These are phyloP conservation scores for Beauveria bassiana DNA, from an alignment of 2,329 filamentous ascomycete species.

Conservation along the genomic window DNA sequence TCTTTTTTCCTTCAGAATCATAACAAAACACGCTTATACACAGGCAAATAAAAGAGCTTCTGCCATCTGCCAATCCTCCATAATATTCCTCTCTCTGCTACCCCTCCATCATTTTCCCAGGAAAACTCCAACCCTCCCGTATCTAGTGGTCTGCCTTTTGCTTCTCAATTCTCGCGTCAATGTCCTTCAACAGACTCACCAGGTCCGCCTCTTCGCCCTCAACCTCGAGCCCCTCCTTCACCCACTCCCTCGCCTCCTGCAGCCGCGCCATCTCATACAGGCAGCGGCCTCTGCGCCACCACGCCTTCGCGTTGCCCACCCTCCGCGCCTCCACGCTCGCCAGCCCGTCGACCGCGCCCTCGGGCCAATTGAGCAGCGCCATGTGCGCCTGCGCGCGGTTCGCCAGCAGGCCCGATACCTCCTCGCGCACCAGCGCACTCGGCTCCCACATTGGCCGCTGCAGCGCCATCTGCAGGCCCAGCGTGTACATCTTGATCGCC, in stretches of 20 bases:
- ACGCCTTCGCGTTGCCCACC: conserved; percentile 84
- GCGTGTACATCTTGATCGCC: conserved; percentile 71
- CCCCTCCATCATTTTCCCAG: not conserved
- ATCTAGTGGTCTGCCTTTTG: conserved; percentile 8
- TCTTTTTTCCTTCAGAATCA: too few relatives aligned
- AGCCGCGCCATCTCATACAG: conserved; percentile 83
- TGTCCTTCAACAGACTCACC: conserved; percentile 54
- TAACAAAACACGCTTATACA: too few relatives aligned
- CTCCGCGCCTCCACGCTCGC: conserved; percentile 81
- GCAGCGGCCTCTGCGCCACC: conserved; percentile 83
- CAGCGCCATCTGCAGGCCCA: conserved; percentile 86
- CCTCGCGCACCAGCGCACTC: conserved; percentile 72
- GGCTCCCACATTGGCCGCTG: conserved; percentile 83
- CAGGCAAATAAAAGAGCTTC: too few relatives aligned
- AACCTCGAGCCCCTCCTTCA: conserved; percentile 70
- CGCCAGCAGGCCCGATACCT: conserved; percentile 69
- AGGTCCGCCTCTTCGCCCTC: conserved; percentile 65
- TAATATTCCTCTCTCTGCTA: not conserved
- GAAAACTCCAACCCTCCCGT: not conserved
- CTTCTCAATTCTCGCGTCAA: conserved; percentile 41
- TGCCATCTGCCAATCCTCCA: not conserved
- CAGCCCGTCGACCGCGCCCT: conserved; percentile 82
- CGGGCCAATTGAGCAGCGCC: conserved; percentile 72
- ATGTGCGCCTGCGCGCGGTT: conserved; percentile 91
- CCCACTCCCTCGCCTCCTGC: conserved; percentile 75